Conservation (phyloP, 2,329 filamentous ascomycete species). For the Penicillium decumbens region DNA sequence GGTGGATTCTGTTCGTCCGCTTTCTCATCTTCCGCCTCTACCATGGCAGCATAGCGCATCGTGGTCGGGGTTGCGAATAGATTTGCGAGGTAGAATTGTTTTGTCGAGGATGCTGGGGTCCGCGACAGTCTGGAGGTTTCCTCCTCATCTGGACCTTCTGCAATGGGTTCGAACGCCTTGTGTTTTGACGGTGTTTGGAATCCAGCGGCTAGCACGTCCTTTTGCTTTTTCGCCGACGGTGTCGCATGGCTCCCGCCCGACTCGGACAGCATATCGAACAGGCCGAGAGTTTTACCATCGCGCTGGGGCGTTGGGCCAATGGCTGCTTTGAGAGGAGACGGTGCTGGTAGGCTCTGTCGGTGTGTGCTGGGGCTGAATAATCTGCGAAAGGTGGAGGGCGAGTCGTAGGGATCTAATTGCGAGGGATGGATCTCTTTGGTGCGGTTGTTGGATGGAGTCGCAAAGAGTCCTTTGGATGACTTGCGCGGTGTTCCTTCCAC, state of each 20-base stretch:
- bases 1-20: constrained; percentile 4
- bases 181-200: constrained; percentile 39
- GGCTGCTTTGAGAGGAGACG: constrained; percentile 36
- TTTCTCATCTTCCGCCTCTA: constrained; percentile 31
- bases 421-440: constrained; percentile 33
- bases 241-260: constrained; percentile 37
- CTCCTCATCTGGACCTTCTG: constrained; percentile 28
- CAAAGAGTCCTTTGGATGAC: constrained; percentile 26
- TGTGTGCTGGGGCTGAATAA: constrained; percentile 38
- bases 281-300: constrained; percentile 45
- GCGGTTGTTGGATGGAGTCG: constrained; percentile 31
- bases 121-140: constrained; percentile 26
- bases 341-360: constrained; percentile 23
- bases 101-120: constrained; percentile 43
- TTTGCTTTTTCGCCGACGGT: constrained; percentile 29
- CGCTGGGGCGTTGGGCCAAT: constrained; percentile 49
- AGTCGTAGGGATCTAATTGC: constrained; percentile 44
- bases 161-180: constrained; percentile 26
- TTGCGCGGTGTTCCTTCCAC: constrained; percentile 36
- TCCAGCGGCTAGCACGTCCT: constrained; percentile 24
- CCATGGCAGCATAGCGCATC: constrained; percentile 40
- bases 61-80: constrained; percentile 46
- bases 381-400: constrained; percentile 37
- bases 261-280: constrained; percentile 47
- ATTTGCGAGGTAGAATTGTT: constrained; percentile 43